Conservation (phyloP, 2,329 filamentous ascomycete genomes). For the Trichoderma aggressivum region DNA sequence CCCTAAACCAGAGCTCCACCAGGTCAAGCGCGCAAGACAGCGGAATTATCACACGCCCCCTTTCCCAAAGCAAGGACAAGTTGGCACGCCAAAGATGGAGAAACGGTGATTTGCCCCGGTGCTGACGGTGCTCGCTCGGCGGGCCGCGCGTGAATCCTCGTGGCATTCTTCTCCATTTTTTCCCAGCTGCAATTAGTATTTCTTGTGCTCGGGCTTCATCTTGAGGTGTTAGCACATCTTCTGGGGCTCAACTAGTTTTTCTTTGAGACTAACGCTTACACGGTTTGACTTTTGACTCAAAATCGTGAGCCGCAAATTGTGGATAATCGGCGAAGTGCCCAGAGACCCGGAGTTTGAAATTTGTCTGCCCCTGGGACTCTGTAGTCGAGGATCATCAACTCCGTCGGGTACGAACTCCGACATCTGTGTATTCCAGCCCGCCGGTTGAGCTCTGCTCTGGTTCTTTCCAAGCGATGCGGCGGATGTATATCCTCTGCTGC, state of each 20-base stretch:
- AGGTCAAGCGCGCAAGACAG: neutral
- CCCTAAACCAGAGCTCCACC: slow-evolving; percentile 14
- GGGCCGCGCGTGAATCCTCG: slow-evolving; percentile 16
- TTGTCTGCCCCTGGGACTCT: neutral
- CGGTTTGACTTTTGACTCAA: neutral
- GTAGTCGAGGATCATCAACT: neutral
- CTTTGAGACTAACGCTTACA: neutral
- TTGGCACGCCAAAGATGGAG: neutral
- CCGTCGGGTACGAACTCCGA: neutral
- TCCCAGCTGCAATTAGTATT: neutral
- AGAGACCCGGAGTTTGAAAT: neutral
- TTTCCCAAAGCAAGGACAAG: neutral
- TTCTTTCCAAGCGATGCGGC: neutral
- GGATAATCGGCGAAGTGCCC: neutral
- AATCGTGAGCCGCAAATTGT: slow-evolving; percentile 1
- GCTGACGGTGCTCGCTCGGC: slow-evolving; percentile 11
- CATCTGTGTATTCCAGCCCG: neutral
- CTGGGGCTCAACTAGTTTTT: neutral
- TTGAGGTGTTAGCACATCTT: neutral
- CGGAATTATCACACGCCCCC: neutral
- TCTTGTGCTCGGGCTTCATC: neutral
- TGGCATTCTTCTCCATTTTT: slow-evolving; percentile 10
- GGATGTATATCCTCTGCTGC: neutral
- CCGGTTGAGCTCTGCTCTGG: neutral
- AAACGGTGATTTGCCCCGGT: slow-evolving; percentile 11